Conservation (phyloP, 2,329 filamentous ascomycete genomes). For the Exophiala xenobiotica region DNA sequence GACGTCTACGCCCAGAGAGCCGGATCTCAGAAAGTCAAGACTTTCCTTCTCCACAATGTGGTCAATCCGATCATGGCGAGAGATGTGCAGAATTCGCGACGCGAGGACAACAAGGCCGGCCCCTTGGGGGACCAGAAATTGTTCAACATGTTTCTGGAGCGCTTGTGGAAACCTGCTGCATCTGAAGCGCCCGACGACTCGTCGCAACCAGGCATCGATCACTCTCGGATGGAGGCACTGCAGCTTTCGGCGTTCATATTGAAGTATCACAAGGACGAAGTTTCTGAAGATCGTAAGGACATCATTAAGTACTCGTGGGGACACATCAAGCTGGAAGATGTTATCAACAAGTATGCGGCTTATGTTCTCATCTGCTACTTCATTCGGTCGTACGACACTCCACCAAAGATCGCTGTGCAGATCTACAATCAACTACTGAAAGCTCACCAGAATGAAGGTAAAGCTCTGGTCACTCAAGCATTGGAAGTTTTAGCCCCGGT, state of each 20-base stretch:
- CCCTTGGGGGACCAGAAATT: conserved; percentile 81
- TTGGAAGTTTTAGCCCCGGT: conserved; percentile 94
- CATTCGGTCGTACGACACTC: conserved; percentile 94
- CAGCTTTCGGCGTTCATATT: conserved; percentile 93
- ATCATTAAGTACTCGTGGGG: conserved; percentile 99
- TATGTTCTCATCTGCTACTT: conserved; percentile 98
- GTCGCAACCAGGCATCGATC: conserved; percentile 82
- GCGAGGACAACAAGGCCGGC: conserved; percentile 57
- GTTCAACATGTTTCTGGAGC: conserved; percentile 85
- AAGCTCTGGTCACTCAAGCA: conserved; percentile 87
- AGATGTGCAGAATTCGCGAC: conserved; percentile 85
- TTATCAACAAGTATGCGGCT: conserved; percentile 97
- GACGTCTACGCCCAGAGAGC: conserved; percentile 79
- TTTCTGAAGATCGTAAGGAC: conserved; percentile 91
- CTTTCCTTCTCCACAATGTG: conserved; percentile 85
- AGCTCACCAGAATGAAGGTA: conserved; percentile 92
- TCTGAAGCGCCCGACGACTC: conserved; percentile 81
- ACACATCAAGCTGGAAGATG: conserved; percentile 95
- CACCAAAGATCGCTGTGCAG: conserved; percentile 90
- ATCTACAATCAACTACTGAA: conserved; percentile 89
- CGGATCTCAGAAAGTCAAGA: conserved; percentile 84
- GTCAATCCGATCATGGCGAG: conserved; percentile 96
- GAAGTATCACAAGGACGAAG: conserved; percentile 85
- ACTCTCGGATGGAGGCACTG: conserved; percentile 91
- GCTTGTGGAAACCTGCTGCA: conserved; percentile 88